phyloP scores from a whole-genome alignment of 768 basidiomycete genomes.

The Hypholoma fasciculare region DNA sequence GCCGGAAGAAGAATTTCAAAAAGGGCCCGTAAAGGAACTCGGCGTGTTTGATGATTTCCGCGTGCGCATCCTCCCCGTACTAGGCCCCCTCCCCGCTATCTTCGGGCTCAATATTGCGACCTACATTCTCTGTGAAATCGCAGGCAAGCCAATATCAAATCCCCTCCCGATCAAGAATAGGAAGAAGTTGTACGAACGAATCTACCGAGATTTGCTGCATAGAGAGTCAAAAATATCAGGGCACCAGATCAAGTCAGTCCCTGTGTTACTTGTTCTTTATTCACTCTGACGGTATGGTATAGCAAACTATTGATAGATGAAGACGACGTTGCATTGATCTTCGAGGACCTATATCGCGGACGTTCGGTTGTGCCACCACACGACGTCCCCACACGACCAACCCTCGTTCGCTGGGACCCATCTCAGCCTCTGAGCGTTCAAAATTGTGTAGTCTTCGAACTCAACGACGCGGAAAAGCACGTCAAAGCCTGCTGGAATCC shows the following conservation, averaged over 20 bases:
- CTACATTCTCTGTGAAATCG: conserved; percentile 84
- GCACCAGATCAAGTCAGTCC: conserved; percentile 55
- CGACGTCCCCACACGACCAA: conserved; percentile 68
- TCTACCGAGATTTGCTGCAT: conserved; percentile 74
- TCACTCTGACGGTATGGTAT: not conserved
- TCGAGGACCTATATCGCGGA: conserved; percentile 84
- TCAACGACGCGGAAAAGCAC: conserved; percentile 72
- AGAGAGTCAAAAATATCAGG: conserved; percentile 73
- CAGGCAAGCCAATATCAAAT: conserved; percentile 79
- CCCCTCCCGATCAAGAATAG: conserved; percentile 87
- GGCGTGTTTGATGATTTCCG: conserved; percentile 91
- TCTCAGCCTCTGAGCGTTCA: conserved; percentile 61
- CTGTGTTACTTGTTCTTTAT: not conserved
- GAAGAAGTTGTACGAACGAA: conserved; percentile 77
- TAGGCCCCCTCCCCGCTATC: conserved; percentile 84
- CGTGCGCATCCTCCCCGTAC: conserved; percentile 89
- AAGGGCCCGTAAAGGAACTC: conserved; percentile 87
- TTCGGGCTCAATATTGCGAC: conserved; percentile 92
- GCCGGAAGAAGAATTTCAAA: conserved; percentile 88
- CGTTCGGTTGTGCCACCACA: conserved; percentile 81
- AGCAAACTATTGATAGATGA: conserved; percentile 81
- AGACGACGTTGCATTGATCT: conserved; percentile 80
- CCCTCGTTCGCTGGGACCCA: conserved; percentile 82
- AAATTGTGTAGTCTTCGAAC: conserved; percentile 86
- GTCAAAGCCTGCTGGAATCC: conserved; percentile 40